phyloP scores from a whole-genome alignment of 2,329 filamentous ascomycete species.

The Dothistroma septosporum region DNA sequence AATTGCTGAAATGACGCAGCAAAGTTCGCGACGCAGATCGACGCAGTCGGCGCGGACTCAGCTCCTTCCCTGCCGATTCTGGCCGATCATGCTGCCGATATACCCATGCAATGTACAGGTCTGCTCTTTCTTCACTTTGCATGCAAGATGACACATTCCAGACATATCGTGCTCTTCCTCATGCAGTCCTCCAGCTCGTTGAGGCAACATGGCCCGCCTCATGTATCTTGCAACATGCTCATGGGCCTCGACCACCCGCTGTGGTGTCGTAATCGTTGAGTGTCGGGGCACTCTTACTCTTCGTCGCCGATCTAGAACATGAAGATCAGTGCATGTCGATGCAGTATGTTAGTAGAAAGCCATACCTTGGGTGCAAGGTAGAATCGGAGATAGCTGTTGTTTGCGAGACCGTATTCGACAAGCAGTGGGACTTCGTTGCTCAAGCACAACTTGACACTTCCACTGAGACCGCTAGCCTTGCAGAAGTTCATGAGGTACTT shows the following conservation, averaged over 20 bases:
- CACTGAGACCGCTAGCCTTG: conserved; percentile 85
- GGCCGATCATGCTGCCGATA: neutral
- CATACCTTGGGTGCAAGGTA: conserved; percentile 96
- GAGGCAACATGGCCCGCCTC: neutral
- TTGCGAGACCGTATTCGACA: conserved; percentile 80
- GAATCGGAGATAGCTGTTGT: conserved; percentile 88
- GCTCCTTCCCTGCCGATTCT: neutral
- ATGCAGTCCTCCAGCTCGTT: conserved; percentile 2
- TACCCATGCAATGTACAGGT: neutral
- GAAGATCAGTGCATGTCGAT: neutral
- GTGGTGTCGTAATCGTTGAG: neutral
- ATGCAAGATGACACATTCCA: conserved; percentile 9
- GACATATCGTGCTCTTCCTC: neutral
- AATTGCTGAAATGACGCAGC: conserved; percentile 1
- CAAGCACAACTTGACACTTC: conserved; percentile 81
- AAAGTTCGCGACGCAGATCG: neutral
- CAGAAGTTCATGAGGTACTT: conserved; percentile 99
- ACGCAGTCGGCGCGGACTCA: neutral
- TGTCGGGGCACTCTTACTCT: conserved; percentile 43
- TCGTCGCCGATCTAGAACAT: conserved; percentile 64
- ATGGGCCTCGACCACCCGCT: neutral
- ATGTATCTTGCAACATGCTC: neutral
- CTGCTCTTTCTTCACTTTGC: neutral
- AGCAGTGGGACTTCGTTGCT: conserved; percentile 94
- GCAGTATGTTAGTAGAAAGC: conserved; percentile 2